Evolutionary conservation across 257 asterid species (phyloP), one percentile per base, ranked within the genome.

Genomic region (Rauvolfia tetraphylla): DNA sequence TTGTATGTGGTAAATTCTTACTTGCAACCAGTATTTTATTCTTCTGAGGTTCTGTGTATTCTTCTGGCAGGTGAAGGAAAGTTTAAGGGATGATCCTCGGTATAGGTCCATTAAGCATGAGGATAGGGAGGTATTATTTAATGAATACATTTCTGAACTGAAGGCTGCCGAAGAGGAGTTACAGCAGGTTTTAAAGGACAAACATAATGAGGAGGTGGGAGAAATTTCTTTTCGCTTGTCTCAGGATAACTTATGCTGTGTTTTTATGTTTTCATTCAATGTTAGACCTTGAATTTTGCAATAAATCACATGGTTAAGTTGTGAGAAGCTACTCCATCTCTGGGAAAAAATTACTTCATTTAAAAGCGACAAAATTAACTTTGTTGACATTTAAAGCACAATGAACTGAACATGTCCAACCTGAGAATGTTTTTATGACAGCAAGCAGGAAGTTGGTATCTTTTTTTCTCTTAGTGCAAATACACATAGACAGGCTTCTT

Each of bases 61-160:
- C 31, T 33, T 83, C 48, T 86, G 79, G 80, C 85, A 95, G 99
- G 96, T 95, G 84, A 95, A 93, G 86, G 97, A 93, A 82, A 77
- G 84, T 85, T 79, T 95, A 53, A 90, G 89, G 84, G 74, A 83
- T 87, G 98, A 95, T 86, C 93, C 95, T 65, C 85, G 99, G 66
- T 93, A 93, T 91, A 95, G 88, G 86, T 85, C 94, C 68, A 90
- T 91, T 80, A 87, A 86, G 88, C 96, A 90, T 73, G 98, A 95
- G 79, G 97, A 93, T 9, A 85, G 96, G 88, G 99, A 95, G 83
- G 81, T 79, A 49, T 79, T 90, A 78, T 95, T 95, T 82, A 86
- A 89, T 75, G 93, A 91, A 83, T 95, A 86, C 79, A 63, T 88
- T 18, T 87, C 89, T 76, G 96, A 90, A 86, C 83, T 91, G 75